These are phyloP conservation scores for Pichia sp. DNA, from an alignment of 1,139 yeast species.

Conservation along the genomic window DNA sequence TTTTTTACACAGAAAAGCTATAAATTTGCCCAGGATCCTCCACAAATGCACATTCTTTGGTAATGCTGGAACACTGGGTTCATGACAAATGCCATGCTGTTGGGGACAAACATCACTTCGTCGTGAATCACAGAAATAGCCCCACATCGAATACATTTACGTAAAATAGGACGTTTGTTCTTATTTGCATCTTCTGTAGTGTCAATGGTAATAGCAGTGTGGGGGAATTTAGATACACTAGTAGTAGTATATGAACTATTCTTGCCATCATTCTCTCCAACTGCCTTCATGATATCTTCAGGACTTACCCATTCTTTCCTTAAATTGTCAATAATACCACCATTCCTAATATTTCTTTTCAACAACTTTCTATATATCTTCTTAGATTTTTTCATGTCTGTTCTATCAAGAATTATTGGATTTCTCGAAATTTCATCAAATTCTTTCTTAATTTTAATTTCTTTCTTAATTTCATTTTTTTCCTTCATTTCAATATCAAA, in stretches of 20 bases:
- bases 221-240: slow-evolving; percentile 38
- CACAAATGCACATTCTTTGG: slow-evolving; percentile 74
- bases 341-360: slow-evolving; percentile 20
- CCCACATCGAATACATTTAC: slow-evolving; percentile 67
- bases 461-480: not conserved
- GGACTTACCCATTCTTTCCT: slow-evolving; percentile 27
- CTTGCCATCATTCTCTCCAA: slow-evolving; percentile 2
- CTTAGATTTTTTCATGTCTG: slow-evolving; percentile 16
- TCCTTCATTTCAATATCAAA: not conserved
- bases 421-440: not conserved
- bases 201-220: slow-evolving; percentile 30
- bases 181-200: not conserved
- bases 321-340: slow-evolving; percentile 25
- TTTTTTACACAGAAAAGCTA: slow-evolving; percentile 5
- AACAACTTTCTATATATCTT: slow-evolving; percentile 19
- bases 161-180: slow-evolving; percentile 24
- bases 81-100: slow-evolving; percentile 22
- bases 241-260: slow-evolving; percentile 5
- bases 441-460: not conserved
- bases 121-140: slow-evolving; percentile 49
- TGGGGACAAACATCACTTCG: slow-evolving; percentile 24
- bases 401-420: slow-evolving; percentile 7
- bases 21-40: slow-evolving; percentile 61
- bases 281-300: slow-evolving; percentile 19
- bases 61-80: slow-evolving; percentile 33